Percentiles rank a stretch among this genome's conserved stretches.
Evolutionary conservation across 306 rosid species (phyloP).

Genomic region (Bauhinia variegata): DNA sequence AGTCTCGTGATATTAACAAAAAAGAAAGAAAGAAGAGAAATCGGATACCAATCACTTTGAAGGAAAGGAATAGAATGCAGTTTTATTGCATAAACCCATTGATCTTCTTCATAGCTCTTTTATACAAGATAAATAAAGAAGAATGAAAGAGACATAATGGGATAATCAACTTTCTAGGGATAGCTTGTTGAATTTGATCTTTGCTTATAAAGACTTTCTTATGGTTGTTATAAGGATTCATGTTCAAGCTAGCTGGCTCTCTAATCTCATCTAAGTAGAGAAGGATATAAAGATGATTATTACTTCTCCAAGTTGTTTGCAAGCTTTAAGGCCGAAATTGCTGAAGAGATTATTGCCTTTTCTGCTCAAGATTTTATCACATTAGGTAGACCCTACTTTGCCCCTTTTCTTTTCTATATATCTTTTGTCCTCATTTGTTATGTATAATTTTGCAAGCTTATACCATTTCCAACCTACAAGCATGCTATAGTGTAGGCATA

Average conservation of each 20-base stretch:
- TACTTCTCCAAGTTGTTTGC: conserved; percentile 45
- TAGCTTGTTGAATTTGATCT: not conserved
- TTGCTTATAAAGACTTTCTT: conserved; percentile 32
- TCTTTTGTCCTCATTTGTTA: conserved; percentile 25
- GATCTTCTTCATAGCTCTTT: not conserved
- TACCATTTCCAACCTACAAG: conserved; percentile 12
- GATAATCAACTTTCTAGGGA: conserved; percentile 12
- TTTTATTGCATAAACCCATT: not conserved
- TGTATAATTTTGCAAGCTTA: conserved; percentile 22
- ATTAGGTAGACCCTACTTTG: conserved; percentile 7
- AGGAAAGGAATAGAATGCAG: not conserved
- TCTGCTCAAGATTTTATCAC: conserved; percentile 13
- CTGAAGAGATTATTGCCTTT: not conserved
- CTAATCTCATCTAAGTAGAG: conserved; percentile 16
- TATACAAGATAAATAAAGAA: not conserved
- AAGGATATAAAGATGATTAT: conserved; percentile 2
- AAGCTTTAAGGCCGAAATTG: conserved; percentile 45
- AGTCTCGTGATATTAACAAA: too few relatives aligned
- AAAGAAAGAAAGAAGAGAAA: too few relatives aligned
- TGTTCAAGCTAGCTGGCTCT: conserved; percentile 31
- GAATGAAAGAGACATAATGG: not conserved
- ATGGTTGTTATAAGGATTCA: conserved; percentile 31
- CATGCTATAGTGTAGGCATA: not conserved
- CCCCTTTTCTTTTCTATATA: conserved; percentile 5
- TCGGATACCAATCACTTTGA: not conserved